A percentile compares a stretch with the other conserved stretches of the same genome.
Conservation (phyloP, 2,329 filamentous ascomycete species). For the Fusarium algeriense region DNA sequence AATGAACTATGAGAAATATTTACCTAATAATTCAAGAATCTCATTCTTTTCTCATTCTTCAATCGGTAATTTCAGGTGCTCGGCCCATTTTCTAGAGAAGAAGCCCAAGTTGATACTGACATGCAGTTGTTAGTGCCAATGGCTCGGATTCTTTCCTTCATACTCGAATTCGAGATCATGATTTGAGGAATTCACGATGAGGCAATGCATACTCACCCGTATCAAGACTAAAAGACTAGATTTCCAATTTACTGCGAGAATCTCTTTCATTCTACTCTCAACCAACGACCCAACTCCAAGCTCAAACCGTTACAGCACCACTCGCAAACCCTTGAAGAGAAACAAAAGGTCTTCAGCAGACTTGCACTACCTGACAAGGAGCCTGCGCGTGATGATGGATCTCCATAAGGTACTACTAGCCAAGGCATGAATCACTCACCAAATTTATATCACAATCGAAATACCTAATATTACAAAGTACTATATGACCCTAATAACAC, state of each 20-base stretch:
- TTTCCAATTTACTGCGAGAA: fast-evolving
- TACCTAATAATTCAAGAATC: background rate
- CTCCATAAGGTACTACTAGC: too few species aligned
- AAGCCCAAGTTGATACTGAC: background rate
- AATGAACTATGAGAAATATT: background rate
- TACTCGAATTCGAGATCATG: background rate
- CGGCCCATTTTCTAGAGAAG: background rate
- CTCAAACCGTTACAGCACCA: too few species aligned
- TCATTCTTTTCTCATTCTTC: background rate
- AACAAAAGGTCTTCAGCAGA: too few species aligned
- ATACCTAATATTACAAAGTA: conserved; percentile 30
- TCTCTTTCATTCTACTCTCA: too few species aligned
- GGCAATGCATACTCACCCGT: too few species aligned
- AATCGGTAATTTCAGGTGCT: background rate
- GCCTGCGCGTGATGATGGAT: too few species aligned
- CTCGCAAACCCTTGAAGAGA: too few species aligned
- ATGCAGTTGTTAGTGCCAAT: background rate
- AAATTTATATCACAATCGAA: background rate
- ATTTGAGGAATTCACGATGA: background rate
- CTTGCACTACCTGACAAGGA: too few species aligned
- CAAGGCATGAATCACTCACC: too few species aligned
- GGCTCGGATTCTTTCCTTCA: background rate
- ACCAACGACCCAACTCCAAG: too few species aligned
- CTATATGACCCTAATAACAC: background rate
- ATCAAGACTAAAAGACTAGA: too few species aligned